These are phyloP conservation scores for Penicillium sp. DNA, from an alignment of 2,329 filamentous ascomycete species.

Conservation along the genomic window DNA sequence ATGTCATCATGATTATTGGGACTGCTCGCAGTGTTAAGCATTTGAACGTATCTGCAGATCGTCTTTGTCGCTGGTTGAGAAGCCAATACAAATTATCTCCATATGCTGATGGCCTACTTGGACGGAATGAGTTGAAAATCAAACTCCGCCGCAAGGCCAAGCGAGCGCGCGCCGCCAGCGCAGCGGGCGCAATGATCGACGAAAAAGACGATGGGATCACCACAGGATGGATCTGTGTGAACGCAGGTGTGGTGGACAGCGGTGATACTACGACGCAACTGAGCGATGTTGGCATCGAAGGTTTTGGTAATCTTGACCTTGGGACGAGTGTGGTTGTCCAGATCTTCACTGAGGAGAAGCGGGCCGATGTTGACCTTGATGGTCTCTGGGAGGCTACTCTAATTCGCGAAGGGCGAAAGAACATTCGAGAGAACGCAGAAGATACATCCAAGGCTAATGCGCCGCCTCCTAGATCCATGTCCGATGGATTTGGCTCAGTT, in stretches of 20 bases:
- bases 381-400: conserved; percentile 58
- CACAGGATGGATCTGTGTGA: conserved; percentile 95
- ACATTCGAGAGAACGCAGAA: conserved; percentile 33
- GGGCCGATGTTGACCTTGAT: conserved; percentile 66
- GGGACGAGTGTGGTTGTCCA: conserved; percentile 67
- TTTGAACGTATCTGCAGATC: conserved; percentile 83
- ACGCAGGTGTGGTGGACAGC: conserved; percentile 69
- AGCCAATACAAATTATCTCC: conserved; percentile 70
- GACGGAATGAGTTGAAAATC: conserved; percentile 85
- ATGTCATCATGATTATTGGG: conserved; percentile 88
- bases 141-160: conserved; percentile 78
- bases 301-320: conserved; percentile 65
- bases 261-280: conserved; percentile 33
- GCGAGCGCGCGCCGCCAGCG: conserved; percentile 76
- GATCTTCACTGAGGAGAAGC: conserved; percentile 69
- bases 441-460: conserved; percentile 19
- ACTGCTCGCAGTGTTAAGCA: conserved; percentile 92
- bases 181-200: conserved; percentile 56
- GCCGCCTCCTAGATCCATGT: conserved; percentile 20
- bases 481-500: conserved; percentile 20
- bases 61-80: conserved; percentile 83
- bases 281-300: conserved; percentile 56
- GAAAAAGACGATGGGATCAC: conserved; percentile 80
- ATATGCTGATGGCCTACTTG: conserved; percentile 81
- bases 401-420: conserved; percentile 40